Conservation (phyloP, 1,284 basidiomycete species). For the Trichosporon faecale region DNA sequence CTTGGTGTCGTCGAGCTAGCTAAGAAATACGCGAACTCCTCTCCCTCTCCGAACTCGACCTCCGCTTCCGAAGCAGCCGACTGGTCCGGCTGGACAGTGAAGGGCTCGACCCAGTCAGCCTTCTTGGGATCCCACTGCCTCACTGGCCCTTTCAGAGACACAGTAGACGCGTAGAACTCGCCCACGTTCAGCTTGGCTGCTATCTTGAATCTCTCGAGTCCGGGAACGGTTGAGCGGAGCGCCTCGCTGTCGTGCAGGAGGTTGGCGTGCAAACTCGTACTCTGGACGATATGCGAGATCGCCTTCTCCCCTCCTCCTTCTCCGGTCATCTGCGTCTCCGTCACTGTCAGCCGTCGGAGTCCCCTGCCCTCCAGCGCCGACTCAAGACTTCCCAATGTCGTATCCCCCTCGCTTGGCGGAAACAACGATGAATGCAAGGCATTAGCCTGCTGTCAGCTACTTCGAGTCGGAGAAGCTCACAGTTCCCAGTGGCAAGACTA, state of each 20-base stretch:
- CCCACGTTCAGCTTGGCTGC: constrained; percentile 73
- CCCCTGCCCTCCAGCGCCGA: constrained; percentile 53
- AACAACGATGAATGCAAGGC: constrained; percentile 67
- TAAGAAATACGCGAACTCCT: constrained; percentile 72
- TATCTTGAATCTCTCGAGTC: constrained; percentile 78
- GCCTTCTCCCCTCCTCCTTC: constrained; percentile 58
- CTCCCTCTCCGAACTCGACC: neutral
- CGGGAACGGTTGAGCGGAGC: constrained; percentile 66
- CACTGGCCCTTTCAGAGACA: constrained; percentile 55
- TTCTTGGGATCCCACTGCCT: constrained; percentile 60
- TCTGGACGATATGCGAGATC: constrained; percentile 58
- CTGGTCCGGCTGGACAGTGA: constrained; percentile 23
- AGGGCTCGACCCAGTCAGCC: constrained; percentile 55
- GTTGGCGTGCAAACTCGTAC: constrained; percentile 73
- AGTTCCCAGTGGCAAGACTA: constrained; percentile 71
- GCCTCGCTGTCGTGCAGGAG: constrained; percentile 77
- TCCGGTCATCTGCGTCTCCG: constrained; percentile 54
- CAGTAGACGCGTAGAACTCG: constrained; percentile 67
- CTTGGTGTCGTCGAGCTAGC: constrained; percentile 76
- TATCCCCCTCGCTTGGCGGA: constrained; percentile 41
- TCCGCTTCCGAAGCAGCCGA: neutral
- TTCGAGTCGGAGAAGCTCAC: constrained; percentile 20
- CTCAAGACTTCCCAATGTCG: constrained; percentile 22
- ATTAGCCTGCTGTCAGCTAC: constrained; percentile 61
- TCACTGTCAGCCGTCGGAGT: constrained; percentile 59